Base-by-base conservation (phyloP, 805 yeast species). In the Saccharomycopsis fodiens region DNA sequence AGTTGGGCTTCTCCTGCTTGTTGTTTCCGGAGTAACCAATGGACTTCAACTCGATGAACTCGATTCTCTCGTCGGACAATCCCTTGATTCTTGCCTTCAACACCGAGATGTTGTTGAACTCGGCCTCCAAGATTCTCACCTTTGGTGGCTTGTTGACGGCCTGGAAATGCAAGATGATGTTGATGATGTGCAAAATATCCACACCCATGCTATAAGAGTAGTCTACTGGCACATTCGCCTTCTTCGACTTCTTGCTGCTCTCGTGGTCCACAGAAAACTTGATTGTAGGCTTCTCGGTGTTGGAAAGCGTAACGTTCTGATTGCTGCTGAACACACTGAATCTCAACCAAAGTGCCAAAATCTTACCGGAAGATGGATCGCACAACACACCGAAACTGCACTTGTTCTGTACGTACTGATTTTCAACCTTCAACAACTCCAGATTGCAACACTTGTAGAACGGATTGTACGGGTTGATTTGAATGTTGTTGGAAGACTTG, bases 201-300 rank as follows among this genome's bases (percentile, higher is more conserved):
- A 51, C 50, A n/a, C 54, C 54, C 54, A 51, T 51, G 39, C 44
- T 47, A 29, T 51, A 51, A n/a, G 52, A 42, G 19, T 51, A 48
- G 30, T 51, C 52, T 13, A 48, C 52, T 15, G 54, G 52, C 20
- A 38, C 48, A 13, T 22, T 41, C 3, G 47, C 42, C 36, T 44
- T 47, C 19, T 41, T 42, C 21, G 20, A 15, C 25, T 41, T 50
- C 34, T 50, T 50, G 19, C 46, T 44, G 22, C 39, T 35, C 29
- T 50, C 51, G 35, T 41, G 46, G 29, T 47, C 54, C 7, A 45
- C 45, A 25, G 41, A 31, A 29, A 51, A 47, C 31, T 45, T 47
- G 27, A 51, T 48, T 3, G 52, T 47, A 17, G 52, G 52, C 29
- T 39, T 47, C 23, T 47, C 51, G 16, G 48, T 44, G 21, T 39